Conservation (phyloP, 2,329 filamentous ascomycete species). For the Penicillium sp. region DNA sequence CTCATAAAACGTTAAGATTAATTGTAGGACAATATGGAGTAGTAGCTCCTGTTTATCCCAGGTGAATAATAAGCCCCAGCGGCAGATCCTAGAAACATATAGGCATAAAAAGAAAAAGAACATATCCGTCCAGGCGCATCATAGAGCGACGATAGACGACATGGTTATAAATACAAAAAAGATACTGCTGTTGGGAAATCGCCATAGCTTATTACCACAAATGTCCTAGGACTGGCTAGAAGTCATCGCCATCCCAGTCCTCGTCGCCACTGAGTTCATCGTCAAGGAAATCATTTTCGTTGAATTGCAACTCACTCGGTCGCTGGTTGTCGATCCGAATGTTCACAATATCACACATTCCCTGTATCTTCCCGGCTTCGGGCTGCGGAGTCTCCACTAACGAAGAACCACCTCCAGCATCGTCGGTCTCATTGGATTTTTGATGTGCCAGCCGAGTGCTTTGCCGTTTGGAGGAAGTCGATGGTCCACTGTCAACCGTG, state of each 20-base stretch:
- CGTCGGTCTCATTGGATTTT: slow-evolving; percentile 27
- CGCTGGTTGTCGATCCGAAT: slow-evolving; percentile 62
- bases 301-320: slow-evolving; percentile 57
- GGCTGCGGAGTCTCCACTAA: neutral
- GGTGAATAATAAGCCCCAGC: neutral
- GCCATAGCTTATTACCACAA: slow-evolving; percentile 20
- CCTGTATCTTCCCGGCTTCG: slow-evolving; percentile 44
- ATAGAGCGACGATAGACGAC: neutral
- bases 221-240: slow-evolving; percentile 23
- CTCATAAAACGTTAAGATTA: neutral
- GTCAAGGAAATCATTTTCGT: slow-evolving; percentile 60
- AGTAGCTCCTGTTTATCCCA: neutral
- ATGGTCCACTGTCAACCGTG: slow-evolving; percentile 12
- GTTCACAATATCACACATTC: slow-evolving; percentile 58
- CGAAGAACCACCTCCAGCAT: slow-evolving; percentile 11
- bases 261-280: slow-evolving; percentile 60
- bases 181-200: neutral
- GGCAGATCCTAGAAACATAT: neutral
- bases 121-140: neutral
- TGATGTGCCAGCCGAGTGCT: slow-evolving; percentile 39
- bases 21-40: neutral
- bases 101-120: neutral
- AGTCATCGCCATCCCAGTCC: slow-evolving; percentile 57
- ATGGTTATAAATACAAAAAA: neutral
- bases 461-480: slow-evolving; percentile 37